Conservation (phyloP, 345 rosid genomes). For the Rhizophora apiculata region DNA sequence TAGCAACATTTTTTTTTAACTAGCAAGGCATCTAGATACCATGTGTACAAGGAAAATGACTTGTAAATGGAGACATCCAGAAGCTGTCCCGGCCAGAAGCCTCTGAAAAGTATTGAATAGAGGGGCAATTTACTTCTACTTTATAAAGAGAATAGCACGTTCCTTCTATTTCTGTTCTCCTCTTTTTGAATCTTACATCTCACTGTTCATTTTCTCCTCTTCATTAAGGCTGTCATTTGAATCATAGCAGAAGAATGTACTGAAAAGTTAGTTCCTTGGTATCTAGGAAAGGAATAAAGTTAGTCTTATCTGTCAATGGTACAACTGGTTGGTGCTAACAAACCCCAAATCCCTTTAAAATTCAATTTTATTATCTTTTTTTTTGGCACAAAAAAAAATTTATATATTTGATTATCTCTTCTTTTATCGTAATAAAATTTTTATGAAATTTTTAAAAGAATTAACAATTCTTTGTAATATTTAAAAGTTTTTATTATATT, state of each 20-base stretch:
- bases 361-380: too few species aligned
- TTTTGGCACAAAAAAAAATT: too few species aligned
- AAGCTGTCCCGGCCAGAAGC: not conserved
- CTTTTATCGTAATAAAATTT: too few species aligned
- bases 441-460: too few species aligned
- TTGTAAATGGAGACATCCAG: not conserved
- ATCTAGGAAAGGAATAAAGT: constrained; percentile 15
- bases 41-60: not conserved
- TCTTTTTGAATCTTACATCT: too few species aligned
- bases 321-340: not conserved
- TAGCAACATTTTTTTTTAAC: constrained; percentile 7
- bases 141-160: not conserved
- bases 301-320: not conserved
- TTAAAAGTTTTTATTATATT: too few species aligned
- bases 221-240: constrained; percentile 8
- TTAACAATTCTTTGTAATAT: too few species aligned
- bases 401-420: too few species aligned
- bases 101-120: not conserved
- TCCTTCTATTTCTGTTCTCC: not conserved
- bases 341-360: too few species aligned
- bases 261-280: not conserved
- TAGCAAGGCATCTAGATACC: constrained; percentile 22
- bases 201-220: not conserved
- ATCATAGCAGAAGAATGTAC: not conserved
- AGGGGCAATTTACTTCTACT: not conserved